Conservation (phyloP, 129 eudicot species). For the Chrysanthemum lavandulifolium region DNA sequence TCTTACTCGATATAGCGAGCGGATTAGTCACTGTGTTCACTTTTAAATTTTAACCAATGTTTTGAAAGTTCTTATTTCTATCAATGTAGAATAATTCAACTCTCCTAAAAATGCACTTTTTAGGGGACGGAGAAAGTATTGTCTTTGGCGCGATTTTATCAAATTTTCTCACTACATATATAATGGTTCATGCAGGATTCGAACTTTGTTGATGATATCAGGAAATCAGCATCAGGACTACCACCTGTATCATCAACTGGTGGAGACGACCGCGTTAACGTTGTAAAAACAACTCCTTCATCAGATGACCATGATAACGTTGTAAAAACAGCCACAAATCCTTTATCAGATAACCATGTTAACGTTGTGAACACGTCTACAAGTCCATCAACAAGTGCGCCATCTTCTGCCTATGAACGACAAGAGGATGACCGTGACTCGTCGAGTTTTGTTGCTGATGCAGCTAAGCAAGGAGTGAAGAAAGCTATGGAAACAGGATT, state of each 20-base stretch:
- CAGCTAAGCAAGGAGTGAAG: conserved; percentile 40
- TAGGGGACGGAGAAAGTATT: too few species aligned
- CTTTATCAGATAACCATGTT: neutral
- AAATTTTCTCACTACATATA: neutral
- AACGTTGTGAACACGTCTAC: conserved; percentile 19
- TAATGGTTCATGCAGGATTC: conserved; percentile 18
- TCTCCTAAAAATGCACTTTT: too few species aligned
- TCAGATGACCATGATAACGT: conserved; percentile 12
- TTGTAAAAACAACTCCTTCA: neutral
- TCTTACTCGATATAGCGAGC: too few species aligned
- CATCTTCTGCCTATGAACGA: neutral
- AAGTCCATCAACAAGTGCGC: neutral
- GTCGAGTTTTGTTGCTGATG: conserved; percentile 31
- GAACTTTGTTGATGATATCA: conserved; percentile 23
- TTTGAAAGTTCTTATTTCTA: too few species aligned
- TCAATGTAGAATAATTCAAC: too few species aligned
- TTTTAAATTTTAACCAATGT: too few species aligned
- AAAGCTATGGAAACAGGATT: conserved; percentile 51
- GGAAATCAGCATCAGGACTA: conserved; percentile 10
- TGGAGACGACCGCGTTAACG: neutral
- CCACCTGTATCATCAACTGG: neutral
- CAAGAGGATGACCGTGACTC: neutral
- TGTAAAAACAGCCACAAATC: conserved; percentile 9
- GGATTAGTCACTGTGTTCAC: too few species aligned
- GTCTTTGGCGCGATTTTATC: neutral